Evolutionary conservation across 2,329 filamentous ascomycete genomes (phyloP).

Genomic region (Fusarium praegraminearum): DNA sequence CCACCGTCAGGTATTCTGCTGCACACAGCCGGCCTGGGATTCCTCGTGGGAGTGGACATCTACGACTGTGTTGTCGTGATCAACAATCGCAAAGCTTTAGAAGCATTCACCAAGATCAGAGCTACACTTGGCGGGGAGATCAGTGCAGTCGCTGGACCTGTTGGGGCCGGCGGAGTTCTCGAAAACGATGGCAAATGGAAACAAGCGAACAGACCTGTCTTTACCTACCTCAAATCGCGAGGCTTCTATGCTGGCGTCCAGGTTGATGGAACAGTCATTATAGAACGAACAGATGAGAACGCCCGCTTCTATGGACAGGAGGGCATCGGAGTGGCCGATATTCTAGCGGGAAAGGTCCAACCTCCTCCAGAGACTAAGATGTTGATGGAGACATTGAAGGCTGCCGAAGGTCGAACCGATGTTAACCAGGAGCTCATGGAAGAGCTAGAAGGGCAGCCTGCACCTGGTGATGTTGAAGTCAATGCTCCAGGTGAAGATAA

Average conservation of each 20-base stretch:
- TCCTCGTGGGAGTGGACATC: conserved; percentile 84
- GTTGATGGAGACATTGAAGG: conserved; percentile 53
- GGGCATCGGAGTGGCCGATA: conserved; percentile 57
- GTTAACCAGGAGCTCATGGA: conserved; percentile 51
- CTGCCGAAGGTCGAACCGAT: conserved; percentile 51
- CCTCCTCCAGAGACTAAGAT: conserved; percentile 45
- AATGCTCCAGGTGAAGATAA: conserved; percentile 45
- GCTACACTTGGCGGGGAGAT: conserved; percentile 83
- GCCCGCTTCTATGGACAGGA: conserved; percentile 83
- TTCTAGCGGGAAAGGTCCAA: conserved; percentile 59
- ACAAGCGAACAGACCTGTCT: conserved; percentile 65
- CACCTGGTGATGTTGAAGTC: conserved; percentile 53
- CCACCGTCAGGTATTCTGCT: conserved; percentile 84
- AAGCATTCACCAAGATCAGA: conserved; percentile 79
- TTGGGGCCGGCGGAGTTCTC: conserved; percentile 77
- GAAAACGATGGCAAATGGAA: conserved; percentile 65
- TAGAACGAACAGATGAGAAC: conserved; percentile 86
- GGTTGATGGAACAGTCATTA: conserved; percentile 85
- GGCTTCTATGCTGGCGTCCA: conserved; percentile 89
- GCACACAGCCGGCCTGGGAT: conserved; percentile 81
- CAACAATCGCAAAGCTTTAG: conserved; percentile 79
- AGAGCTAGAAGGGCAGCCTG: conserved; percentile 51
- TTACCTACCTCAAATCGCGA: conserved; percentile 83
- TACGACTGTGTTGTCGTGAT: conserved; percentile 91
- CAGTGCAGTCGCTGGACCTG: conserved; percentile 75